These are phyloP conservation scores for Umbellularia californica DNA, from an alignment of 164 flowering plant genomes.

Conservation along the genomic window DNA sequence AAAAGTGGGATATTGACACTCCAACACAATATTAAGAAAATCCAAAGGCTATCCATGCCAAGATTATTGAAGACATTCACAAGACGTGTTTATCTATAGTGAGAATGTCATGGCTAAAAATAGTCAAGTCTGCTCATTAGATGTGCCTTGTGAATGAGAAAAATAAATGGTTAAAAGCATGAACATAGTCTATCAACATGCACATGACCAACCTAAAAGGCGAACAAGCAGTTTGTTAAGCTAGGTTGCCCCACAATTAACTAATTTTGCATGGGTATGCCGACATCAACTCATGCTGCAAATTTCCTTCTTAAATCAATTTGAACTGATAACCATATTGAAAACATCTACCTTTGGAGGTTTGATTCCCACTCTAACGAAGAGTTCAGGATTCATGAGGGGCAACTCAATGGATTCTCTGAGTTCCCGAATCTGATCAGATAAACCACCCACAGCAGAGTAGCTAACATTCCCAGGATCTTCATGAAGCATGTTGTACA, in stretches of 20 bases:
- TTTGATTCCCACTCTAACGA: conserved; percentile 85
- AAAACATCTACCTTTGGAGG: conserved; percentile 73
- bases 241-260: not conserved
- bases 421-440: conserved; percentile 81
- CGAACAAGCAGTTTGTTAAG: not conserved
- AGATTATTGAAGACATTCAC: not conserved
- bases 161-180: not conserved
- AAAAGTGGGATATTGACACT: too few species aligned
- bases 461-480: conserved; percentile 96
- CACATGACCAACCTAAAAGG: not conserved
- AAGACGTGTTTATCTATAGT: not conserved
- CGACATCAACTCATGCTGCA: not conserved
- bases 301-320: not conserved
- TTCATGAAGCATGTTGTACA: conserved; percentile 95
- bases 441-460: conserved; percentile 93
- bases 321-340: not conserved
- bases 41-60: not conserved
- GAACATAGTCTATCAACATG: not conserved
- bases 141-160: not conserved
- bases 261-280: too few species aligned
- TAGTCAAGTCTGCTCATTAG: not conserved
- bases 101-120: not conserved
- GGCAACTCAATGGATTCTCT: conserved; percentile 94
- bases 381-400: conserved; percentile 95
- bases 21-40: too few species aligned